Percentiles rank a stretch among this genome's conserved stretches.
Evolutionary conservation across 768 basidiomycete species (phyloP).

Genomic region (Leccinum subgranulosum): DNA sequence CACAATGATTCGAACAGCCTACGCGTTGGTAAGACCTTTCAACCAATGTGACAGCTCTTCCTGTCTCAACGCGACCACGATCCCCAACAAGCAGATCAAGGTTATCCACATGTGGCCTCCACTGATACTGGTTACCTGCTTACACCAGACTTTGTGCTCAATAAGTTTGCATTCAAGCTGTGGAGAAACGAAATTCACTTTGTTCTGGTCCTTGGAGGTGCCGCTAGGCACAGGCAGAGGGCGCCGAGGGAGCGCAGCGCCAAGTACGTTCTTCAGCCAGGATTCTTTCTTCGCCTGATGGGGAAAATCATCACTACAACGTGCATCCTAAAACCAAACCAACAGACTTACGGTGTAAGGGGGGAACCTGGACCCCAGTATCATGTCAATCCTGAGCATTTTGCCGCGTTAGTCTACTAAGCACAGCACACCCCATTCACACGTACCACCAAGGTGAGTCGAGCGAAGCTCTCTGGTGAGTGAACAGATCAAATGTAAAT

Average conservation of each 20-base stretch:
- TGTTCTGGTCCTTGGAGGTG: constrained; percentile 11
- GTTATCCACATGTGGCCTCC: constrained; percentile 1
- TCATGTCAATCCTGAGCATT: constrained; percentile 20
- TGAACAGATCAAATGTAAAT: constrained; percentile 73
- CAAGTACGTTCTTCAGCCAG: constrained; percentile 14
- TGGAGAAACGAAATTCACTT: constrained; percentile 3
- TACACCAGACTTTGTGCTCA: constrained; percentile 14
- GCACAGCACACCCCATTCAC: background rate
- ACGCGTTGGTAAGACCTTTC: background rate
- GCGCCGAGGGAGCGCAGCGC: constrained; percentile 22
- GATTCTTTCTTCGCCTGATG: constrained; percentile 24
- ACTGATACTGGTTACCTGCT: background rate
- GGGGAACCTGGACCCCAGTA: constrained; percentile 28
- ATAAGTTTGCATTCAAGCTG: background rate
- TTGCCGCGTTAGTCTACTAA: background rate
- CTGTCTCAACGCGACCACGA: constrained; percentile 4
- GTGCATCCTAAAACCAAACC: background rate
- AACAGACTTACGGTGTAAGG: constrained; percentile 24
- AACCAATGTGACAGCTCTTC: constrained; percentile 1
- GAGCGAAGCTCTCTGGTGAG: constrained; percentile 61
- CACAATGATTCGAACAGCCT: background rate
- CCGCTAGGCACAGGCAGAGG: constrained; percentile 4
- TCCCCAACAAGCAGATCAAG: constrained; percentile 6
- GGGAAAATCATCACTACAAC: background rate
- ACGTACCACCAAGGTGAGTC: constrained; percentile 38